phyloP scores from a whole-genome alignment of 78 protist genomes.

The Isochrysis galbana region DNA sequence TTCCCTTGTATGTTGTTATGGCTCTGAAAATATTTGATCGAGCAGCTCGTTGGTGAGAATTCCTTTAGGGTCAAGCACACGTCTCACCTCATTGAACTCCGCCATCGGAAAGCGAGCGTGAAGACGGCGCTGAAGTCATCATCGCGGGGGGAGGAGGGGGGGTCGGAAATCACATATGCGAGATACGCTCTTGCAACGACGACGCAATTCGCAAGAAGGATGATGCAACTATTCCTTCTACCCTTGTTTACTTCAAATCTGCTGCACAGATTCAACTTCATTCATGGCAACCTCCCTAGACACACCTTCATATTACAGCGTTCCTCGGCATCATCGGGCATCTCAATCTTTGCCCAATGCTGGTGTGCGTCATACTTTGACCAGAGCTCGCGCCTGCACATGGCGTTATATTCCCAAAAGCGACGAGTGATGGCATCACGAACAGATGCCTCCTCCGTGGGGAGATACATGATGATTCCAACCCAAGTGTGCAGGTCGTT shows the following conservation, averaged over 20 bases:
- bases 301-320: background rate
- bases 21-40: background rate
- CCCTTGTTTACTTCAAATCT: too few relatives aligned
- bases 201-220: too few relatives aligned
- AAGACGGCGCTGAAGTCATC: background rate
- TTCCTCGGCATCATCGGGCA: background rate
- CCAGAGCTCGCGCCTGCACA: background rate
- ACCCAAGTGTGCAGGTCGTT: background rate
- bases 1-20: background rate
- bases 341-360: constrained; percentile 30
- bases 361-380: background rate
- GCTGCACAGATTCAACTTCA: too few relatives aligned
- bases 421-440: background rate
- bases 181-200: too few relatives aligned
- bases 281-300: too few relatives aligned
- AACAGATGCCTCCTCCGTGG: background rate
- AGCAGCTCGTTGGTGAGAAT: background rate
- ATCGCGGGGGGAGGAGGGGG: too few relatives aligned
- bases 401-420: background rate
- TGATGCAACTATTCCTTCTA: too few relatives aligned
- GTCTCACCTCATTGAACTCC: background rate
- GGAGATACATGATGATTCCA: constrained; percentile 23
- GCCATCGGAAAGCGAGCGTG: background rate
- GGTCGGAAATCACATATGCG: too few relatives aligned
- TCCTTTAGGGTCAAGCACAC: background rate